Conservation (phyloP, 495 filamentous ascomycete species). For the Penicillium malachiteum region DNA sequence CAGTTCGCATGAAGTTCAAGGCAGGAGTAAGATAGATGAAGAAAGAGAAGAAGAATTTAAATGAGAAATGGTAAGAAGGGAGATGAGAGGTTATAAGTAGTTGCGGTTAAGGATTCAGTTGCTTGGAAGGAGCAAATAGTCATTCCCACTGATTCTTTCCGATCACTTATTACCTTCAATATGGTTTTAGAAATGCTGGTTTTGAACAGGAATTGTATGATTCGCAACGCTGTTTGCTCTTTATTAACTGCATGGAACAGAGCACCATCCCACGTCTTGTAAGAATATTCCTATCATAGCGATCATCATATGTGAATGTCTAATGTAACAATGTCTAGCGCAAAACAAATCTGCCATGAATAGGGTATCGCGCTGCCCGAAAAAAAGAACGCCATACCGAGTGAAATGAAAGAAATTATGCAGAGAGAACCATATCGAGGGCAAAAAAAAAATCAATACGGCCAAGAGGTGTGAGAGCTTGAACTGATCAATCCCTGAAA, state of each 20-base stretch:
- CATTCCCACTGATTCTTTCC: too few relatives aligned
- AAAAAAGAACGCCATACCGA: constrained; percentile 15
- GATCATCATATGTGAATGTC: constrained; percentile 4
- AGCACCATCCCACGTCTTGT: too few relatives aligned
- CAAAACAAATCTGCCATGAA: constrained; percentile 4
- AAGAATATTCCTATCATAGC: neutral
- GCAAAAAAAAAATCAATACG: neutral
- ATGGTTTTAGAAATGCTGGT: neutral
- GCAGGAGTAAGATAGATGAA: neutral
- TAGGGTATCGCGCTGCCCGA: constrained; percentile 20
- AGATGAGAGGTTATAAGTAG: neutral
- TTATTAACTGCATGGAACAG: neutral
- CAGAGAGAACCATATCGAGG: neutral
- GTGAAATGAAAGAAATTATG: constrained; percentile 5
- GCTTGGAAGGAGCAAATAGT: too few relatives aligned
- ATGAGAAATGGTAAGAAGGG: neutral
- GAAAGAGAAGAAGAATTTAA: neutral
- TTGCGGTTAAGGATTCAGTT: too few relatives aligned
- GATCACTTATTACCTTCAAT: neutral
- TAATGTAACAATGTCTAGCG: constrained; percentile 6
- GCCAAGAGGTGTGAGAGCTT: neutral
- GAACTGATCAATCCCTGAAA: too few relatives aligned
- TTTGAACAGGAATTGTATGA: neutral
- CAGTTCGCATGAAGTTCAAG: neutral
- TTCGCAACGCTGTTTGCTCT: neutral